These are phyloP conservation scores for Gaertneriomyces semiglobifer DNA, from an alignment of 192 early-diverging fungal genomes.

Conservation along the genomic window DNA sequence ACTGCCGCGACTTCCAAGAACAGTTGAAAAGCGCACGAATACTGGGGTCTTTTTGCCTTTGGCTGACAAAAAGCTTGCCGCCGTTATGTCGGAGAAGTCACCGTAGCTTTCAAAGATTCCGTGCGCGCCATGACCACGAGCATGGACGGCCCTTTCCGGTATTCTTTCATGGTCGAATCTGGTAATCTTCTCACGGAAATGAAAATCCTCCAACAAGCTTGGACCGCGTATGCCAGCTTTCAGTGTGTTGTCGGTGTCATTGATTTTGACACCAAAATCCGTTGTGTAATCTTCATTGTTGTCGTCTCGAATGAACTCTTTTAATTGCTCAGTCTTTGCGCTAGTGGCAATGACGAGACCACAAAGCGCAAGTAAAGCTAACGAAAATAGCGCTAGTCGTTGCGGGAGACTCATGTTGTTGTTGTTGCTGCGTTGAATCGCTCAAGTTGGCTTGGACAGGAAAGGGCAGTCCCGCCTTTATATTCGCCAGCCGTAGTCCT, in stretches of 20 bases:
- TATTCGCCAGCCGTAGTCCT: no score
- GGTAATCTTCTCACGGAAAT: conserved; percentile 72
- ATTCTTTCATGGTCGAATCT: conserved; percentile 84
- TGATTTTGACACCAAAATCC: conserved; percentile 12
- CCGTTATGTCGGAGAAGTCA: conserved; percentile 65
- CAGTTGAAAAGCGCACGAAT: conserved; percentile 77
- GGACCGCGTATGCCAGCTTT: conserved; percentile 13
- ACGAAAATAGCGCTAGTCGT: no score
- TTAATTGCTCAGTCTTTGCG: not conserved
- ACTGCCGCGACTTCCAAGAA: conserved; percentile 69
- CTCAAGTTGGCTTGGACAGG: no score
- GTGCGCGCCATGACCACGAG: conserved; percentile 80
- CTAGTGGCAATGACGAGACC: not conserved
- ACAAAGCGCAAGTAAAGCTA: no score
- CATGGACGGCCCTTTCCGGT: conserved; percentile 82
- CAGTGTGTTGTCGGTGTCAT: conserved; percentile 11
- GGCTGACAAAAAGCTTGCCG: conserved; percentile 68
- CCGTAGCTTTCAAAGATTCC: conserved; percentile 76
- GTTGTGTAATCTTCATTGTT: conserved; percentile 4
- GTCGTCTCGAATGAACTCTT: conserved; percentile 7
- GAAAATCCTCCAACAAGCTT: conserved; percentile 66
- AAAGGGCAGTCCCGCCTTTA: no score
- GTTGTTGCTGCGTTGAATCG: no score
- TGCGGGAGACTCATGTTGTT: no score
- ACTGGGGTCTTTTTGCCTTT: conserved; percentile 73